Evolutionary conservation across 192 early-diverging fungal species (phyloP), one percentile per base, ranked within the genome.

Genomic region (Geranomyces michiganensis): DNA sequence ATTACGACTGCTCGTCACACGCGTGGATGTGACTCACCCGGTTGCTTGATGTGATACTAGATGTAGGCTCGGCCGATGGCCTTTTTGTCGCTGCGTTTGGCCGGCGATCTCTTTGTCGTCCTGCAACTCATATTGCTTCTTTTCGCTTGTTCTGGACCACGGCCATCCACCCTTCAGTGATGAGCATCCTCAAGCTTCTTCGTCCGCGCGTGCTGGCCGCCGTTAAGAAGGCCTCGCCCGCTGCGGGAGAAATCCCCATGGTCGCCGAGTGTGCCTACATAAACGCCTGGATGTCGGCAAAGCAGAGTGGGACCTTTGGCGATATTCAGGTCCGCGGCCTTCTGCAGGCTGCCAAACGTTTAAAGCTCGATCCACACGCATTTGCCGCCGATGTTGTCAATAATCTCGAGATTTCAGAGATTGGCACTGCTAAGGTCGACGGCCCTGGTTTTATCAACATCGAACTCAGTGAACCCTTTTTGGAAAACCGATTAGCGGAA

Each of bases 371-470:
- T 27, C 70, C 70, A 1, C 41, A 31, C 3, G 46, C 64, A 14
- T 56, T 72, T 33, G 70, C 70, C 15, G 27, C 41, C 3, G 26
- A 62, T 13, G 49, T 72, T n/a, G 31, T 59, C 15, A 48, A 47
- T 19, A 45, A 72, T 7, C 51, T 72, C 10, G 70, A 72, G 24
- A 26, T 72, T 10, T 19, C 47, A 27, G 62, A 33, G 2, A 36
- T 72, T 22, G 70, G 61, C 32, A 56, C 17, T 7, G 70, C 70
- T 9, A 55, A 47, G 8, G 70, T 72, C n/a, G 70, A 72, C 64
- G 70, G 70, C 15, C 70, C 70, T 17, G 70, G 70, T 10, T 72
- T 72, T 36, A 55, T 72, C 59, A 72, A 62, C 49, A 64, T 72
- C n/a, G 30, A 49, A 19, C 30, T 72, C 44, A 43, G 31, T 27